These are phyloP conservation scores for Carex kokanica DNA, from an alignment of 176 grass and related monocot species.

Conservation along the genomic window DNA sequence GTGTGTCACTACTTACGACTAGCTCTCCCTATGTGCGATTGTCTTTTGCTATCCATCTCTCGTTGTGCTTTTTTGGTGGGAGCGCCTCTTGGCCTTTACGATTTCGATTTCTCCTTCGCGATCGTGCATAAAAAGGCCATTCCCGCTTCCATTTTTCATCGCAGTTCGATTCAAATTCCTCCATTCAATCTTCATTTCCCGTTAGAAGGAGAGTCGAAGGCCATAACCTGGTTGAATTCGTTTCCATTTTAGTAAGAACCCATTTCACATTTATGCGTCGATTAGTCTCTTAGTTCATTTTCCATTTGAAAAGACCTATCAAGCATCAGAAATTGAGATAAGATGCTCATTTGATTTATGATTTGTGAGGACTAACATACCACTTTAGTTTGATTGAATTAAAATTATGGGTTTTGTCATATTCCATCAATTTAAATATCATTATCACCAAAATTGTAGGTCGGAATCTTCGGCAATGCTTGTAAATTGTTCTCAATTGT, in stretches of 20 bases:
- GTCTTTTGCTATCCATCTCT: constrained; percentile 23
- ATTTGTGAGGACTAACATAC: neutral
- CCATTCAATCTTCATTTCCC: neutral
- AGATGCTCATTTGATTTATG: neutral
- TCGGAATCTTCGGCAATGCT: neutral
- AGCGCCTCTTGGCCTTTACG: neutral
- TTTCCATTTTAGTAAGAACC: constrained; percentile 2
- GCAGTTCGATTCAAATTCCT: neutral
- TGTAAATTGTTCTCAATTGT: constrained; percentile 12
- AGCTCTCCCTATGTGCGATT: neutral
- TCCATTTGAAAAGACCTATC: neutral
- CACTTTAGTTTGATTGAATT: neutral
- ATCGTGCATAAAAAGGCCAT: constrained; percentile 26
- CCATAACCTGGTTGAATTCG: neutral
- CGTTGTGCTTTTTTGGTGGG: constrained; percentile 24
- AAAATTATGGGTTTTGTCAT: no score
- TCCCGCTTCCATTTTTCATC: neutral
- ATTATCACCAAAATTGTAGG: neutral
- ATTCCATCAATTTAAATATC: neutral
- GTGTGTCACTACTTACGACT: constrained; percentile 12
- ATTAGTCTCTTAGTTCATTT: neutral
- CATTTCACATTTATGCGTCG: neutral
- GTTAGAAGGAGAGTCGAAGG: neutral
- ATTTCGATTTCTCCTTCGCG: constrained; percentile 4
- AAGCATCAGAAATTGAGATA: neutral